Percentiles rank a stretch among this genome's conserved stretches.
These are phyloP conservation scores for Panaeolus papilionaceus DNA, from an alignment of 768 basidiomycete species.

Conservation along the genomic window DNA sequence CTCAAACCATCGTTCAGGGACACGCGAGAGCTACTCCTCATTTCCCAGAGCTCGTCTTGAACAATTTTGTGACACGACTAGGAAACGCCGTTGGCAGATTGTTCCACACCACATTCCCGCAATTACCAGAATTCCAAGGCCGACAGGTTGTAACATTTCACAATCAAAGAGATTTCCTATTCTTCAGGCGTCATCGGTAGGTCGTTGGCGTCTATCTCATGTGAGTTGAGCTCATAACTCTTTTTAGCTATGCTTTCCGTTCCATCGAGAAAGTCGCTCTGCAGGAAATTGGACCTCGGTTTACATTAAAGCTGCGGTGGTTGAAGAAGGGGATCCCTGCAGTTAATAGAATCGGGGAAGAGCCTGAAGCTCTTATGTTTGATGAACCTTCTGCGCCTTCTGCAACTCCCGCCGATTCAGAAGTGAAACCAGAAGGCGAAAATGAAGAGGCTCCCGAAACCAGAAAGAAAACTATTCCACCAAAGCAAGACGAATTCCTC, in stretches of 20 bases:
- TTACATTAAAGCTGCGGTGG: conserved; percentile 93
- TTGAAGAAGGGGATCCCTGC: conserved; percentile 89
- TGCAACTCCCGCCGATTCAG: conserved; percentile 33
- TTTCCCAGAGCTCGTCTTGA: conserved; percentile 93
- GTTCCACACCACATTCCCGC: conserved; percentile 97
- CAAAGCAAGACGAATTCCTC: conserved; percentile 77
- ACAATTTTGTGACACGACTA: conserved; percentile 92
- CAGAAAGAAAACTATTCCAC: conserved; percentile 50
- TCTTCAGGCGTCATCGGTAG: conserved; percentile 94
- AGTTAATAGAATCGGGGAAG: conserved; percentile 71
- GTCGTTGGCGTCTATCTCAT: conserved; percentile 29
- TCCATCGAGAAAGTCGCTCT: conserved; percentile 90
- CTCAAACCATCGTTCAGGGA: conserved; percentile 54
- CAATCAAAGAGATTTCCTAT: conserved; percentile 97
- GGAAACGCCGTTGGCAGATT: conserved; percentile 94
- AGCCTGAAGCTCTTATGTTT: conserved; percentile 60
- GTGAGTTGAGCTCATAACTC: conserved; percentile 10
- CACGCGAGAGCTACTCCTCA: conserved; percentile 94
- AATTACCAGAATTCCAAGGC: conserved; percentile 93
- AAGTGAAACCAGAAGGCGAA: conserved; percentile 26
- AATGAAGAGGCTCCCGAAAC: conserved; percentile 27
- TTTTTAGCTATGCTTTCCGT: conserved; percentile 84
- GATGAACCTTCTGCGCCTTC: conserved; percentile 41
- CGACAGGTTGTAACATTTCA: conserved; percentile 97
- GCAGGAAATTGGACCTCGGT: conserved; percentile 98